Percentiles rank a stretch among this genome's conserved stretches.
These are phyloP conservation scores for Vitis rupestris DNA, from an alignment of 164 flowering plant species.

Conservation along the genomic window DNA sequence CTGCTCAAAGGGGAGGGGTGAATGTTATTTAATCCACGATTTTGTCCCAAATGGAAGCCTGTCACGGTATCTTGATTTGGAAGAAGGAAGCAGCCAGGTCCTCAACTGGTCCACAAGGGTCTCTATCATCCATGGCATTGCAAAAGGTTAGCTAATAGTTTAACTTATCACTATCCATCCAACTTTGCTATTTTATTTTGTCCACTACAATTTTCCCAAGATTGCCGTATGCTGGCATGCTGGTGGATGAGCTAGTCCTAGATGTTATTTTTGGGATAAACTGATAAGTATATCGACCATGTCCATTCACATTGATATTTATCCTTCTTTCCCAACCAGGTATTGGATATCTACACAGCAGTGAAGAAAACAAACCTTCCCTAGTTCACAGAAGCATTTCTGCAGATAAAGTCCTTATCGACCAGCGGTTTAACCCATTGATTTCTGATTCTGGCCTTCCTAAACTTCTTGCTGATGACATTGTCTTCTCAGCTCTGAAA, in stretches of 20 bases:
- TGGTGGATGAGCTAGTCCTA: too few species aligned
- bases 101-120: conserved; percentile 61
- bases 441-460: conserved; percentile 51
- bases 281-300: not conserved
- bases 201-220: too few species aligned
- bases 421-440: conserved; percentile 41
- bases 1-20: conserved; percentile 56
- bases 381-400: conserved; percentile 54
- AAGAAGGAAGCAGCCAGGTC: conserved; percentile 30
- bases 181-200: too few species aligned
- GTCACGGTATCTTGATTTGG: conserved; percentile 46
- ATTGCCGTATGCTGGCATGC: too few species aligned
- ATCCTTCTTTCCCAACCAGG: conserved; percentile 23
- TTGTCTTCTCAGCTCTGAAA: conserved; percentile 50
- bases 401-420: conserved; percentile 43
- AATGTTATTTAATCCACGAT: conserved; percentile 58
- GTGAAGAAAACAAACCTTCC: conserved; percentile 37
- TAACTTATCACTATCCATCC: too few species aligned
- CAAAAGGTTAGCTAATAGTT: conserved; percentile 43
- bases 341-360: conserved; percentile 43
- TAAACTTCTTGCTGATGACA: conserved; percentile 52
- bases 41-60: conserved; percentile 52
- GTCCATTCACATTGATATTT: not conserved
- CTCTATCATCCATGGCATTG: conserved; percentile 57
- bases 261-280: not conserved